Conservation (phyloP, 108 stramenopile genomes). For the Cyclostephanos invisitatus region DNA sequence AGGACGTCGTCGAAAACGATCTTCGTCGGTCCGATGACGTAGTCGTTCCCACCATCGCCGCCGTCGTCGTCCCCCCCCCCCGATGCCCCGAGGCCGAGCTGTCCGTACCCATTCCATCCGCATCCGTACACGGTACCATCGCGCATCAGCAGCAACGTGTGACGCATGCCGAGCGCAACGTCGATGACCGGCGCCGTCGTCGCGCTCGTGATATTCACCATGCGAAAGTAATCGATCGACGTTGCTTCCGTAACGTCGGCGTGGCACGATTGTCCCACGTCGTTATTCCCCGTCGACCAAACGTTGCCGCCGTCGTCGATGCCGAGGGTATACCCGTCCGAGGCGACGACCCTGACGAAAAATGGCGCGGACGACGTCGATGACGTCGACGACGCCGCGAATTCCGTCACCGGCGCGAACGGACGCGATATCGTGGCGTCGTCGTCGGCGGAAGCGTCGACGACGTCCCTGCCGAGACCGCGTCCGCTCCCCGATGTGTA, state of each 20-base stretch:
- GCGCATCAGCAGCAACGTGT: conserved; percentile 26
- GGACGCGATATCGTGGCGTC: too few relatives aligned
- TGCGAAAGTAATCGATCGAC: conserved; percentile 15
- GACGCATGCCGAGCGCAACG: conserved; percentile 38
- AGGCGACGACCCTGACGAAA: conserved; percentile 28
- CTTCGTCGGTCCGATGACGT: neutral
- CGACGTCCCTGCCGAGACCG: too few relatives aligned
- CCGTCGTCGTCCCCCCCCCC: conserved; percentile 4
- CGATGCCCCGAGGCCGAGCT: conserved; percentile 22
- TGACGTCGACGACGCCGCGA: too few relatives aligned
- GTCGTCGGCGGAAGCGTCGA: too few relatives aligned
- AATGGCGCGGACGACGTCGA: conserved; percentile 9
- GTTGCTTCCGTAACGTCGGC: conserved; percentile 17
- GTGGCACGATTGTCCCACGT: conserved; percentile 30
- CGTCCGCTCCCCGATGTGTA: too few relatives aligned
- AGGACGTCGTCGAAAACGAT: conserved; percentile 18
- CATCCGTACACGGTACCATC: conserved; percentile 40
- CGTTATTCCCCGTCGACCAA: conserved; percentile 28
- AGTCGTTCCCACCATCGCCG: neutral
- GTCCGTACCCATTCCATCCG: conserved; percentile 43
- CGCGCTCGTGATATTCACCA: neutral
- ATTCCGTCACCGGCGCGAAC: too few relatives aligned
- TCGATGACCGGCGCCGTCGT: conserved; percentile 15
- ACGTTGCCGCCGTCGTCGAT: conserved; percentile 25
- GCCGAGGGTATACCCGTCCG: conserved; percentile 28